phyloP scores from a whole-genome alignment of 345 rosid species.

The Pugionium cornutum region DNA sequence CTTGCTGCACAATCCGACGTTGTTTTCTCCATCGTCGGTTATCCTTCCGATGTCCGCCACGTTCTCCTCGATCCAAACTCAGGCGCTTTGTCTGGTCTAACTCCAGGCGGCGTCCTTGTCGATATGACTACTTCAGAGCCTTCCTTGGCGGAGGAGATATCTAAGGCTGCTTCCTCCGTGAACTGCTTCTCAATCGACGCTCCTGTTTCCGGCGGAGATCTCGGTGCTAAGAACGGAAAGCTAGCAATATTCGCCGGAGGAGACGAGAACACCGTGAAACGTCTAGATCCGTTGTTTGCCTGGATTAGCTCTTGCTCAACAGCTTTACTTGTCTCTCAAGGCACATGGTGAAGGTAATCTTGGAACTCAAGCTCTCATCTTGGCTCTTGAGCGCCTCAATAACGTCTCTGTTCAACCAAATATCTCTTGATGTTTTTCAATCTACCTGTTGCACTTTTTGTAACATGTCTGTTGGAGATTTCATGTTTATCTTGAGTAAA shows the following conservation, averaged over 20 bases:
- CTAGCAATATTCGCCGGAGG: slow-evolving; percentile 83
- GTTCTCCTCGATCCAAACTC: slow-evolving; percentile 68
- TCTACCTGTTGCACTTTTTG: neutral
- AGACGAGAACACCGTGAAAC: slow-evolving; percentile 47
- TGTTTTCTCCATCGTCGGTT: slow-evolving; percentile 93
- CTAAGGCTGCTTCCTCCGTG: slow-evolving; percentile 53
- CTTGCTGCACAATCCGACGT: slow-evolving; percentile 77
- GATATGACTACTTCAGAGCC: slow-evolving; percentile 99
- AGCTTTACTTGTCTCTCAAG: slow-evolving; percentile 88
- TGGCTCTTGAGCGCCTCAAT: slow-evolving; percentile 83
- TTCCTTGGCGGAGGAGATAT: slow-evolving; percentile 75
- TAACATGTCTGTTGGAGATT: neutral
- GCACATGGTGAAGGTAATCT: slow-evolving; percentile 82
- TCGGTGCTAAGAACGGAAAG: slow-evolving; percentile 68
- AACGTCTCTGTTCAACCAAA: slow-evolving; percentile 52
- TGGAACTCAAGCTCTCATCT: slow-evolving; percentile 77
- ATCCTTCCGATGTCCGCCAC: slow-evolving; percentile 82
- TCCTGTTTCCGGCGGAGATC: slow-evolving; percentile 79
- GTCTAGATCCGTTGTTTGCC: slow-evolving; percentile 70
- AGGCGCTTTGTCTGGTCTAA: slow-evolving; percentile 79
- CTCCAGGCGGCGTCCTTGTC: slow-evolving; percentile 70
- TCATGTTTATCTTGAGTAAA: too few species aligned
- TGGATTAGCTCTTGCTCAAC: slow-evolving; percentile 81
- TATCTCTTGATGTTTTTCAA: neutral
- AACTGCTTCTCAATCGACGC: slow-evolving; percentile 71